phyloP scores from a whole-genome alignment of 2,329 filamentous ascomycete genomes.

The Phaeomoniella chlamydospora region DNA sequence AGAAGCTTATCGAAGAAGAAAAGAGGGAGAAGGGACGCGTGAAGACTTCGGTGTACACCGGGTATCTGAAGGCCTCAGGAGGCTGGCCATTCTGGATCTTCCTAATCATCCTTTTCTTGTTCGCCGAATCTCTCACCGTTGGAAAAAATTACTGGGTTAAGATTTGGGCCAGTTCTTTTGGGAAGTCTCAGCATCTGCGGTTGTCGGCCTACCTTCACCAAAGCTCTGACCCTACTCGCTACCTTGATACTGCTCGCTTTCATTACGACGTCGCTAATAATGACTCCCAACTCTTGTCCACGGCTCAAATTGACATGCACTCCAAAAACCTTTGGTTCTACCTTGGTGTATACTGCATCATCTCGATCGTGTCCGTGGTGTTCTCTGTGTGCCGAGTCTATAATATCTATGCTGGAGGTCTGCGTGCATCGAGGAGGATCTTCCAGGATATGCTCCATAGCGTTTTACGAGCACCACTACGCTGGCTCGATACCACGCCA shows the following conservation, averaged over 20 bases:
- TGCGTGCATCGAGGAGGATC: slow-evolving; percentile 53
- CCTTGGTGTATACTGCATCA: slow-evolving; percentile 49
- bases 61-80: slow-evolving; percentile 54
- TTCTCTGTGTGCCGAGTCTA: slow-evolving; percentile 49
- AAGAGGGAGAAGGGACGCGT: slow-evolving; percentile 56
- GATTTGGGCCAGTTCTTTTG: background rate
- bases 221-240: slow-evolving; percentile 9
- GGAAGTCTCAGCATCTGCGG: background rate
- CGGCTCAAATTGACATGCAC: slow-evolving; percentile 2
- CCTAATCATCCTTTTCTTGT: slow-evolving; percentile 34
- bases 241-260: slow-evolving; percentile 4
- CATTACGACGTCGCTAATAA: background rate
- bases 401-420: slow-evolving; percentile 48
- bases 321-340: slow-evolving; percentile 42
- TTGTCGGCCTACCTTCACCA: background rate
- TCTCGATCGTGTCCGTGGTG: slow-evolving; percentile 43
- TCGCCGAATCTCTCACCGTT: background rate
- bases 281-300: background rate
- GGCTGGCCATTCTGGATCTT: slow-evolving; percentile 32
- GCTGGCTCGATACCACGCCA: slow-evolving; percentile 69
- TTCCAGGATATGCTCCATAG: slow-evolving; percentile 54
- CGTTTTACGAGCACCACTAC: slow-evolving; percentile 57
- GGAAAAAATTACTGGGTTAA: background rate
- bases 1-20: slow-evolving; percentile 67
- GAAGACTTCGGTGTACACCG: slow-evolving; percentile 48